phyloP scores from a whole-genome alignment of 2,329 filamentous ascomycete species.

The Xylariaceae sp. region DNA sequence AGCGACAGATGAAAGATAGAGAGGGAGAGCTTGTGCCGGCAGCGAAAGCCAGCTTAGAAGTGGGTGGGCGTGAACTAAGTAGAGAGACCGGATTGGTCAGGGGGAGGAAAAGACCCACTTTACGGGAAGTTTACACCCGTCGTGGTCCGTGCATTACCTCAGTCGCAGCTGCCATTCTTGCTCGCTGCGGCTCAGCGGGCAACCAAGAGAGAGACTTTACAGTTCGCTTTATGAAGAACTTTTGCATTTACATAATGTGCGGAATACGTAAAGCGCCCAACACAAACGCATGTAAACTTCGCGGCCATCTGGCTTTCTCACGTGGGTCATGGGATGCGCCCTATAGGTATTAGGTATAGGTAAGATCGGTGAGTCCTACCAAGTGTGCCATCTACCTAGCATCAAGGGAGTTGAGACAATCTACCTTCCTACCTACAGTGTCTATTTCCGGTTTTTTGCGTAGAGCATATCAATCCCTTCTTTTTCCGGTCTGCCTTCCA shows the following conservation, averaged over 20 bases:
- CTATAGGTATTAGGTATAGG: too few relatives aligned
- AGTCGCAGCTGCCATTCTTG: slow-evolving; percentile 9
- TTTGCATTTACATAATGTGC: not conserved
- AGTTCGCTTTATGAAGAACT: not conserved
- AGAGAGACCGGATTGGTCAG: slow-evolving; percentile 12
- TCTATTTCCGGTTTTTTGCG: too few relatives aligned
- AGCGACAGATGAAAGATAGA: slow-evolving; percentile 16
- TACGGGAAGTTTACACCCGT: not conserved
- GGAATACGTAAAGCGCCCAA: too few relatives aligned
- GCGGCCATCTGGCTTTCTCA: too few relatives aligned
- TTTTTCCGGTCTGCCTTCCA: too few relatives aligned
- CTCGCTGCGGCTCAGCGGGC: not conserved
- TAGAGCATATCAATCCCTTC: too few relatives aligned
- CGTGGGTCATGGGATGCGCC: too few relatives aligned
- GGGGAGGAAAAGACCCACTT: slow-evolving; percentile 1
- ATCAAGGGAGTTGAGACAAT: too few relatives aligned
- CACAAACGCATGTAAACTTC: too few relatives aligned
- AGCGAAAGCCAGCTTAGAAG: slow-evolving; percentile 16
- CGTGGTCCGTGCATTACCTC: slow-evolving; percentile 12
- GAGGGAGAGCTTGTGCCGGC: slow-evolving; percentile 17
- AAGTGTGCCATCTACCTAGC: too few relatives aligned
- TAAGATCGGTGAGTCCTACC: too few relatives aligned
- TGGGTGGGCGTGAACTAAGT: slow-evolving; percentile 18
- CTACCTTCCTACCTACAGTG: too few relatives aligned
- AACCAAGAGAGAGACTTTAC: not conserved